Evolutionary conservation across 768 basidiomycete genomes (phyloP).

Genomic region (Xanthoconium stramineum): DNA sequence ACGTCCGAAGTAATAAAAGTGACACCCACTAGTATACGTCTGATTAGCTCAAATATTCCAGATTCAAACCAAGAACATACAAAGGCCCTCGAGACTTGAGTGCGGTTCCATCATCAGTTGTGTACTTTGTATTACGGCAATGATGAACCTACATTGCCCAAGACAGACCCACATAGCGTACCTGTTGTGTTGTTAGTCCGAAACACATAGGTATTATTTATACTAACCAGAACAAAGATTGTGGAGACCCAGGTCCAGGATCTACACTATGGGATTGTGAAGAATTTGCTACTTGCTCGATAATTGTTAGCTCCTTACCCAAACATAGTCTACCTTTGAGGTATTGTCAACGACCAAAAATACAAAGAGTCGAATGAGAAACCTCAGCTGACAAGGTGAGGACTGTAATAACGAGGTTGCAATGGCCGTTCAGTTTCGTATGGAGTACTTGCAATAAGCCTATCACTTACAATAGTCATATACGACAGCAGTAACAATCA

Average conservation of each 20-base stretch:
- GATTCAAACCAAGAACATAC: not conserved
- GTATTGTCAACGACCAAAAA: not conserved
- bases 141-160: not conserved
- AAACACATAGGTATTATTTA: not conserved
- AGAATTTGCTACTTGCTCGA: too few species aligned
- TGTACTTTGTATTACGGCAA: not conserved
- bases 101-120: not conserved
- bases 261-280: not conserved
- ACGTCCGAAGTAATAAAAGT: not conserved
- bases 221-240: slow-evolving; percentile 6
- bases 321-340: slow-evolving; percentile 15
- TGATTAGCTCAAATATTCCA: too few species aligned
- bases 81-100: not conserved
- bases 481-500: not conserved
- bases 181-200: not conserved
- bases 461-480: slow-evolving; percentile 11
- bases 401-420: not conserved
- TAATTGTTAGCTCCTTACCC: slow-evolving; percentile 4
- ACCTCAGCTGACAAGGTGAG: slow-evolving; percentile 10
- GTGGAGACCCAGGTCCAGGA: slow-evolving; percentile 12
- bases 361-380: not conserved
- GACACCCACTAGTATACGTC: too few species aligned
- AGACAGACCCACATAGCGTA: not conserved
- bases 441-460: not conserved
- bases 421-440: not conserved